Evolutionary conservation across 2,329 filamentous ascomycete genomes (phyloP).

Genomic region (Apiospora arundinis): DNA sequence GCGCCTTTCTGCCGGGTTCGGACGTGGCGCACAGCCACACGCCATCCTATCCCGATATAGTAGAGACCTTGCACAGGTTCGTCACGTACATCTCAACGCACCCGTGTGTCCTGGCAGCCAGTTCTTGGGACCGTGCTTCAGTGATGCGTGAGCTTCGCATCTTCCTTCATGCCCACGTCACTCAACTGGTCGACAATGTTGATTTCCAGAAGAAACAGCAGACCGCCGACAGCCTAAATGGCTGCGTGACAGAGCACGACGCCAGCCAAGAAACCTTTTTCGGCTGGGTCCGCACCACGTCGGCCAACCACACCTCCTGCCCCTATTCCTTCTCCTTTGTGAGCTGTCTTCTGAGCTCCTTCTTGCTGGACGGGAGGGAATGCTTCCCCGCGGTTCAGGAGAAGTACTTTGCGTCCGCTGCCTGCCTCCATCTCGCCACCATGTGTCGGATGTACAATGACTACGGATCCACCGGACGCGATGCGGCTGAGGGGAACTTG

Average conservation of each 20-base stretch:
- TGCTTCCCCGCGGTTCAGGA: slow-evolving; percentile 29
- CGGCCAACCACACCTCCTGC: slow-evolving; percentile 29
- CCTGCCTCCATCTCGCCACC: background rate
- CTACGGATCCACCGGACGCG: background rate
- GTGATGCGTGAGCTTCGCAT: slow-evolving; percentile 28
- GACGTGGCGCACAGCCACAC: slow-evolving; percentile 2
- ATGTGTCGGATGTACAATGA: slow-evolving; percentile 11
- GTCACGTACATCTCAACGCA: slow-evolving; percentile 28
- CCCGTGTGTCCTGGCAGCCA: slow-evolving; percentile 26
- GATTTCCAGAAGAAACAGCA: background rate
- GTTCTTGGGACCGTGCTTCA: slow-evolving; percentile 25
- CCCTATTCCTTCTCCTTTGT: slow-evolving; percentile 30
- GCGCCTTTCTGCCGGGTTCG: background rate
- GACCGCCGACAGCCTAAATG: background rate
- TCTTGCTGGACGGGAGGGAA: slow-evolving; percentile 23
- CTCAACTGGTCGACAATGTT: slow-evolving; percentile 29
- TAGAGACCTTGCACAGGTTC: slow-evolving; percentile 27
- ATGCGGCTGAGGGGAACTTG: background rate
- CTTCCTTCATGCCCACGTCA: slow-evolving; percentile 29
- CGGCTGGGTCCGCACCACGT: slow-evolving; percentile 30
- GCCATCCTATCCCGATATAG: slow-evolving; percentile 17
- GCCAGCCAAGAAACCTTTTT: slow-evolving; percentile 26
- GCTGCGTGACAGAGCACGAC: no score
- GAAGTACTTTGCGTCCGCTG: slow-evolving; percentile 26
- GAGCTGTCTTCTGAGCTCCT: background rate